These are phyloP conservation scores for Penicillium concentricum DNA, from an alignment of 2,329 filamentous ascomycete genomes.

Conservation along the genomic window DNA sequence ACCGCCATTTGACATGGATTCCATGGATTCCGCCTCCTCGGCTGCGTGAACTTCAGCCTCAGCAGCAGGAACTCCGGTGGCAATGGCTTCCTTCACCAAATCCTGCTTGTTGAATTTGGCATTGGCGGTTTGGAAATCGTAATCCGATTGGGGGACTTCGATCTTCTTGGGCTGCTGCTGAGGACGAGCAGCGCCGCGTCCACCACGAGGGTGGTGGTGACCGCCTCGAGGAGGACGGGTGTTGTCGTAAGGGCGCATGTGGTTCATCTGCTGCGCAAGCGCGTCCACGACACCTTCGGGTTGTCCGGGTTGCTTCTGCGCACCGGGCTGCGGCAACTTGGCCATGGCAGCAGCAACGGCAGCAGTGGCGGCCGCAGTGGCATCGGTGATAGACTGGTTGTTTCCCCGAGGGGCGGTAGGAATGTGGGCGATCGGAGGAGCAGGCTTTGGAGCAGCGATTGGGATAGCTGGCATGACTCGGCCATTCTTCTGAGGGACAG, in stretches of 20 bases:
- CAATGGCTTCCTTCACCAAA: conserved; percentile 83
- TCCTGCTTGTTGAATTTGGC: conserved; percentile 89
- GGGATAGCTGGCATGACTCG: conserved; percentile 49
- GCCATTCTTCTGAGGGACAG: conserved; percentile 39
- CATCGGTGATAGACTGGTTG: conserved; percentile 45
- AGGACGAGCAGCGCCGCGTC: conserved; percentile 47
- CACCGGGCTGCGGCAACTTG: conserved; percentile 45
- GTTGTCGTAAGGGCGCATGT: conserved; percentile 45
- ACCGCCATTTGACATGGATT: conserved; percentile 37
- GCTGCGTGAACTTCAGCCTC: conserved; percentile 50
- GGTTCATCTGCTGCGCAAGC: conserved; percentile 46
- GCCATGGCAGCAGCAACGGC: conserved; percentile 54
- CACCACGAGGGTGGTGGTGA: conserved; percentile 45
- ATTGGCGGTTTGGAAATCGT: conserved; percentile 84
- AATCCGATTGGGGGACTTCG: conserved; percentile 86
- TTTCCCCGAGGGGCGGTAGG: conserved; percentile 24
- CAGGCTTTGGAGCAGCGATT: conserved; percentile 37
- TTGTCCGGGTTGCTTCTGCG: conserved; percentile 35
- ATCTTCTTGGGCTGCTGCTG: conserved; percentile 62
- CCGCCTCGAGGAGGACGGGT: conserved; percentile 40
- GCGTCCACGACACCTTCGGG: conserved; percentile 40
- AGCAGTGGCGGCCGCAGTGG: conserved; percentile 49
- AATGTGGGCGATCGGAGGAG: conserved; percentile 21
- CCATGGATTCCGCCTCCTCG: conserved; percentile 49
- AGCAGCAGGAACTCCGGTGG: conserved; percentile 67